Base-by-base conservation (phyloP, 1,284 basidiomycete species). In the Marasmius tenuissimus region DNA sequence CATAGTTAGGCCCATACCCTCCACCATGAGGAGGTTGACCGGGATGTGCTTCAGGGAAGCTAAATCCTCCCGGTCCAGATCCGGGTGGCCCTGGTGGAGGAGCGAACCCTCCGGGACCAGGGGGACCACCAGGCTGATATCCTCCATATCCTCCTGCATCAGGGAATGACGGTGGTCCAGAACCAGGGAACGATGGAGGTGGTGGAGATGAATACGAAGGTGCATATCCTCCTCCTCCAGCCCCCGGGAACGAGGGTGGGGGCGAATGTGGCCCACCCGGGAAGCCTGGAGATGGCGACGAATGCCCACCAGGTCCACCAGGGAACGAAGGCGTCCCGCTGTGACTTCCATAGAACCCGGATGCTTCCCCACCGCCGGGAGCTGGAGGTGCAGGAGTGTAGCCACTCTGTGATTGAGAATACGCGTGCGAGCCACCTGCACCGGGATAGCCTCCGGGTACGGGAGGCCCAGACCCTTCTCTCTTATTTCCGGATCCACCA, bases 231-330 rank as follows among this genome's bases (percentile, higher is more conserved):
- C 38, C 45, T 8, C 45, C 45, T 47, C 34, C 49, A 42, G 61
- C 56, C 35, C 69, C 68, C 38, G 69, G 72, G 66, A 69, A 73
- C 3, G 70, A 62, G n/a, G 71, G 68, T n/a, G 65, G 48, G 33
- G 72, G 66, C 33, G 68, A 63, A 11, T 61, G 27, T 38, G 57
- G 55, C 56, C 65, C 63, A 33, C 59, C 35, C 38, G 65, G 56
- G 38, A 54, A 58, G 16, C 70, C 68, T 10, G 65, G 65, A 40
- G 73, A 67, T 16, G 75, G 69, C 34, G 74, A 70, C 9, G 69
- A 62, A 59, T 76, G 74, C 14, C 61, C 62, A 22, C 58, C 42
- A 47, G 57, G 54, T n/a, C 39, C 61, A 39, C 61, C 63, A n/a
- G 61, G 56, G 65, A 69, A 71, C 3, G 61, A 64, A 7, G 57